A percentile compares a stretch with the other conserved stretches of the same genome.
These are phyloP conservation scores for Cladosporium sp. DNA, from an alignment of 2,329 filamentous ascomycete genomes.

Conservation along the genomic window DNA sequence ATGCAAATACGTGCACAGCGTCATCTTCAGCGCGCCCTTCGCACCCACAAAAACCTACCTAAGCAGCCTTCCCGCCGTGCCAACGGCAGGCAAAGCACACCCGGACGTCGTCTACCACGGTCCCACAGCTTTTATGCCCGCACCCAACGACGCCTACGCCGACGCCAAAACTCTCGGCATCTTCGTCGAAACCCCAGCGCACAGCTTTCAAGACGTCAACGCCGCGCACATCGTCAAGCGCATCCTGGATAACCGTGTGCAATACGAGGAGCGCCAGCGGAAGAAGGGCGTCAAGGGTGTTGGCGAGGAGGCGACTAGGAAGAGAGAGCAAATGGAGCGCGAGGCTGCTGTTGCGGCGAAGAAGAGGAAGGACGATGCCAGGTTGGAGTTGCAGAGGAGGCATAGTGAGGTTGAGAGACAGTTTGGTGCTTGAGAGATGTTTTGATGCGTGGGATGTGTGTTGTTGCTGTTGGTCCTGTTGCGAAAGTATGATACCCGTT, in stretches of 20 bases:
- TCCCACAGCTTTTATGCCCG: conserved; percentile 83
- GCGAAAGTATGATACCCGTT: background rate
- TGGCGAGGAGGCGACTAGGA: conserved; percentile 54
- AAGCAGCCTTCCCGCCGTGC: conserved; percentile 59
- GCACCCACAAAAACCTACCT: conserved; percentile 77
- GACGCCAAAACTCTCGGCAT: conserved; percentile 78
- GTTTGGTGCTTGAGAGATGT: conserved; percentile 31
- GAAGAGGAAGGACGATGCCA: conserved; percentile 10
- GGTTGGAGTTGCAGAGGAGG: conserved; percentile 20
- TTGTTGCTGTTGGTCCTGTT: no score
- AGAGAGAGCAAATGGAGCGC: conserved; percentile 24
- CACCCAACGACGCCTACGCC: conserved; percentile 54
- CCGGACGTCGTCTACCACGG: conserved; percentile 89
- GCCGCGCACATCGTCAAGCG: conserved; percentile 85
- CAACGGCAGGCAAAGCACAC: conserved; percentile 41
- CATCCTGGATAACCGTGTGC: conserved; percentile 78
- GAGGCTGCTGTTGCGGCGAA: conserved; percentile 16
- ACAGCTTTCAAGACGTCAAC: conserved; percentile 83
- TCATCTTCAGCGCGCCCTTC: conserved; percentile 88
- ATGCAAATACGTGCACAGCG: conserved; percentile 85
- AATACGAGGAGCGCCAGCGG: conserved; percentile 88
- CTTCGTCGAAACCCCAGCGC: conserved; percentile 70
- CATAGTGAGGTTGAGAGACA: conserved; percentile 36
- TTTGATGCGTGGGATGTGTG: conserved; percentile 1
- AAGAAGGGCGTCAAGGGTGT: conserved; percentile 84